Conservation (phyloP, 2,329 filamentous ascomycete genomes). For the Penicillium corylophilum region DNA sequence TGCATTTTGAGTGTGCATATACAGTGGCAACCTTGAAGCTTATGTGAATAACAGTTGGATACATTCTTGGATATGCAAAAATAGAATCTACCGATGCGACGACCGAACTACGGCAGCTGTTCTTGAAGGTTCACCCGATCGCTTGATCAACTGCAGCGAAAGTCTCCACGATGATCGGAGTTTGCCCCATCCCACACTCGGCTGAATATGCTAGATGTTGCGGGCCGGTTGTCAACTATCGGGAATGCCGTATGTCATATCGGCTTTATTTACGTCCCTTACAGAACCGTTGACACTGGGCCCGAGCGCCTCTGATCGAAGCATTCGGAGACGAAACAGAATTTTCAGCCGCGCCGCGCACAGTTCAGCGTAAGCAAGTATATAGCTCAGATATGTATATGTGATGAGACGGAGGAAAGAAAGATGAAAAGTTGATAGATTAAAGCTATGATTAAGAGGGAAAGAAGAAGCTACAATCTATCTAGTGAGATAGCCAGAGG, state of each 20-base stretch:
- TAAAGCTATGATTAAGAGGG: no score
- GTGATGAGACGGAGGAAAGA: no score
- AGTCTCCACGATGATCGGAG: neutral
- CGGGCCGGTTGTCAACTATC: neutral
- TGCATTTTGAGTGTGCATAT: neutral
- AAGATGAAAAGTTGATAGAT: no score
- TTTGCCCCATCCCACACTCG: neutral
- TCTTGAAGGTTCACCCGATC: neutral
- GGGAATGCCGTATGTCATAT: neutral
- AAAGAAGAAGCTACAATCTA: no score
- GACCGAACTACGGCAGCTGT: neutral
- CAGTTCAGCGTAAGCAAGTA: neutral
- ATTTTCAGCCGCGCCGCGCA: neutral
- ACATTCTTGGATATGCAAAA: neutral
- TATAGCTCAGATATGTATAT: neutral
- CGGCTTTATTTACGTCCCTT: neutral
- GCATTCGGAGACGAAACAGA: neutral
- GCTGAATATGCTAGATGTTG: neutral
- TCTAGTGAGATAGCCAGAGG: no score
- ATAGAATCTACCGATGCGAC: neutral
- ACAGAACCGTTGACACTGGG: no score
- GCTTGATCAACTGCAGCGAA: no score
- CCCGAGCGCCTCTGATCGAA: no score
- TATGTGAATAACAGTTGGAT: no score
- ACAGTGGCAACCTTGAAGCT: neutral